Percentiles rank a stretch among this genome's conserved stretches.
Conservation (phyloP, 495 filamentous ascomycete genomes). For the Podospora tetraspora region DNA sequence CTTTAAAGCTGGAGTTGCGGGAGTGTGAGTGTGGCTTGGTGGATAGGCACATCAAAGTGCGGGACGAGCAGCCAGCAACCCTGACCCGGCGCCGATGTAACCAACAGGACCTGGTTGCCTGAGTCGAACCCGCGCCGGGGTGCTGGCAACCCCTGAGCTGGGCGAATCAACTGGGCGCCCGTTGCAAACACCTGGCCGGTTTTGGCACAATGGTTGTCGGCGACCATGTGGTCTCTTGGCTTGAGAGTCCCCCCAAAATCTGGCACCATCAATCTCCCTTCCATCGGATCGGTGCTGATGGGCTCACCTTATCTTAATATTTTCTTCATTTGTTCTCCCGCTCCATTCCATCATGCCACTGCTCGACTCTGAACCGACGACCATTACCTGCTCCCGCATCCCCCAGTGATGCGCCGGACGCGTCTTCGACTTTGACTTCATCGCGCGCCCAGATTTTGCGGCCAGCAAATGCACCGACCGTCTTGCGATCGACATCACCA, state of each 20-base stretch:
- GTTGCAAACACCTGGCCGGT: constrained; percentile 15
- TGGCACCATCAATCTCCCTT: constrained; percentile 7
- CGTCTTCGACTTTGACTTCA: background rate
- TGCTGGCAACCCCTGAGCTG: background rate
- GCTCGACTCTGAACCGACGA: background rate
- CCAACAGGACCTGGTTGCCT: constrained; percentile 8
- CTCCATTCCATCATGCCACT: constrained; percentile 8
- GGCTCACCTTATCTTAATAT: constrained; percentile 8
- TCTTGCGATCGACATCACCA: constrained; percentile 9
- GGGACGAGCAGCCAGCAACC: background rate
- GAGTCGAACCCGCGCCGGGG: constrained; percentile 6
- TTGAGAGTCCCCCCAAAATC: constrained; percentile 1
- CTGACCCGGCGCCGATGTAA: background rate
- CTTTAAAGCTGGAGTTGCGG: background rate
- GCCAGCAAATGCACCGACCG: constrained; percentile 18
- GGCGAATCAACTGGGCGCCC: background rate
- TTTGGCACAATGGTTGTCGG: constrained; percentile 9
- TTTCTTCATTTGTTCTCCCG: constrained; percentile 7
- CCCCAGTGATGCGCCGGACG: constrained; percentile 14
- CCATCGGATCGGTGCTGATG: constrained; percentile 7
- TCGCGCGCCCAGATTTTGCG: constrained; percentile 3
- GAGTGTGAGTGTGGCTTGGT: background rate
- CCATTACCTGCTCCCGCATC: background rate
- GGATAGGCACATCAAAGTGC: background rate
- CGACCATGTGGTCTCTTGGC: constrained; percentile 14